A percentile compares a stretch with the other conserved stretches of the same genome.
These are phyloP conservation scores for Seiridium unicorne DNA, from an alignment of 2,329 filamentous ascomycete species.

Conservation along the genomic window DNA sequence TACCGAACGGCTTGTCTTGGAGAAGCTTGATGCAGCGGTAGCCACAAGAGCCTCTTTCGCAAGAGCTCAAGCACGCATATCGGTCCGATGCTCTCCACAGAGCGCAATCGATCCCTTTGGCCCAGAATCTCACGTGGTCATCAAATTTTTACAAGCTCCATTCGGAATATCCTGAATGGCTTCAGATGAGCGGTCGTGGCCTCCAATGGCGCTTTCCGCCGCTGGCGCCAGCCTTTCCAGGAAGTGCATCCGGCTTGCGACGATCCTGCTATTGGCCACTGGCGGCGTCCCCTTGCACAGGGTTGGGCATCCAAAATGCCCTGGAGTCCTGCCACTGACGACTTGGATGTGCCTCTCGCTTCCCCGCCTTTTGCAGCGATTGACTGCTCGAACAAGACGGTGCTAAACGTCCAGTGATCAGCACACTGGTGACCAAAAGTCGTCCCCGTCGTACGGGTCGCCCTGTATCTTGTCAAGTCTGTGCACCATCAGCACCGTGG, in stretches of 20 bases:
- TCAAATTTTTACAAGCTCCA: no score
- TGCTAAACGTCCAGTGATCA: neutral
- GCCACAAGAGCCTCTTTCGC: neutral
- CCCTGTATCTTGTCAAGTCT: no score
- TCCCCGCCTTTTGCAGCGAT: neutral
- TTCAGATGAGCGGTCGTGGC: no score
- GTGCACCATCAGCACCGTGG: neutral
- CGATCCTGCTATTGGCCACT: neutral
- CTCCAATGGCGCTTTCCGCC: neutral
- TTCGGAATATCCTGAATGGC: no score
- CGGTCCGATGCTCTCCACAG: neutral
- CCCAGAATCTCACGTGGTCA: neutral
- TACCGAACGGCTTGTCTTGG: conserved; percentile 6
- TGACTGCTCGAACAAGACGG: neutral
- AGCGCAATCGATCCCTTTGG: neutral
- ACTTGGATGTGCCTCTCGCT: neutral
- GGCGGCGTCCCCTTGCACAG: neutral
- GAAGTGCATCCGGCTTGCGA: neutral
- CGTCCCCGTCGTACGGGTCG: neutral
- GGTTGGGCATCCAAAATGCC: neutral
- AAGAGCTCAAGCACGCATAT: neutral
- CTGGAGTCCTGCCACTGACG: neutral
- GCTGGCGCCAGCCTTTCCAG: neutral
- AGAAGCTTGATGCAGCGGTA: conserved; percentile 4
- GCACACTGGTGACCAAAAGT: neutral